Conservation (phyloP, 108 stramenopile species). For the Halocafeteria seosinensis region DNA sequence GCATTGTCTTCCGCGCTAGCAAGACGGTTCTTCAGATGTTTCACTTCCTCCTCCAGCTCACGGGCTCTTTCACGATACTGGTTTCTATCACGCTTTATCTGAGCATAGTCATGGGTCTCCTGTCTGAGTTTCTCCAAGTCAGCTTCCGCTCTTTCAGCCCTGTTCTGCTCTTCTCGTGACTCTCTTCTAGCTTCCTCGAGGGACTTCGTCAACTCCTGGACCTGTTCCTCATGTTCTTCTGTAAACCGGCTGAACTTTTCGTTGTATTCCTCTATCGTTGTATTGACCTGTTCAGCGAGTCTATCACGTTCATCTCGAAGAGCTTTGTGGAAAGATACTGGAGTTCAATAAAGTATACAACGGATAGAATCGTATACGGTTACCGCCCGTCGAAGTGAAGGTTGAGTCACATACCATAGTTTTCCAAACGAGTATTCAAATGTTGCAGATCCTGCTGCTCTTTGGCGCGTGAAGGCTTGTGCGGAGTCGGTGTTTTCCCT, state of each 20-base stretch:
- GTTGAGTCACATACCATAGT: background rate
- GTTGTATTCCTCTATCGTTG: background rate
- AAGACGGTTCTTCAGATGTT: background rate
- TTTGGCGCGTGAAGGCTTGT: background rate
- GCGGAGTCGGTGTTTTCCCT: background rate
- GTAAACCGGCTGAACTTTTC: background rate
- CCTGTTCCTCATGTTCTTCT: background rate
- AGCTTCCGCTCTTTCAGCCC: background rate
- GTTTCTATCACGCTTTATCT: background rate
- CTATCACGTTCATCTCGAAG: background rate
- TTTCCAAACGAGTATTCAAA: background rate
- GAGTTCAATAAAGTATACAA: background rate
- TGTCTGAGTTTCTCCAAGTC: background rate
- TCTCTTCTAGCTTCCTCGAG: background rate
- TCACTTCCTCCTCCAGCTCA: background rate
- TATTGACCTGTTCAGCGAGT: background rate
- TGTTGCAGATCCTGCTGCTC: background rate
- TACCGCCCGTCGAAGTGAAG: background rate
- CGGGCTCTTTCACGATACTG: too few relatives aligned
- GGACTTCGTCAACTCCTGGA: background rate
- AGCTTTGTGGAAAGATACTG: background rate
- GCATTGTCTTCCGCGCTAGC: background rate
- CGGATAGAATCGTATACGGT: background rate
- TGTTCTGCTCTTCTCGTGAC: background rate
- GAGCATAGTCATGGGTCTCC: background rate